Evolutionary conservation across 179 eudicot species (phyloP).

Genomic region (Actinidia polygama): DNA sequence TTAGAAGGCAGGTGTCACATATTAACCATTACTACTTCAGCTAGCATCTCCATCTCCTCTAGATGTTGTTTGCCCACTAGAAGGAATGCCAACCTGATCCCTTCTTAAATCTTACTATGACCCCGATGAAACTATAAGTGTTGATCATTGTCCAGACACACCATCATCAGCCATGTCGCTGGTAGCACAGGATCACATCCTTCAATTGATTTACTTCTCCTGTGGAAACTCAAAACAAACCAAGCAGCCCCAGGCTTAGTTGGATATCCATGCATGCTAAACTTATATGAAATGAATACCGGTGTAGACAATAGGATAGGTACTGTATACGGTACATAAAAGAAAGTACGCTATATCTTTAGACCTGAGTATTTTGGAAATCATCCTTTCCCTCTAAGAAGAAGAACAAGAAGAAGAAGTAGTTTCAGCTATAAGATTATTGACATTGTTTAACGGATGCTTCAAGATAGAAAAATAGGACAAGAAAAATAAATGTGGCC

Average conservation of each 20-base stretch:
- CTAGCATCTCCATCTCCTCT: conserved; percentile 64
- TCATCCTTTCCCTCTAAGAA: conserved; percentile 42
- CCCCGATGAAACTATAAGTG: conserved; percentile 42
- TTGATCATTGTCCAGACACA: conserved; percentile 72
- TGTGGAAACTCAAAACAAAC: conserved; percentile 35
- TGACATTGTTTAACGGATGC: too few species aligned
- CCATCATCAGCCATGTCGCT: conserved; percentile 52
- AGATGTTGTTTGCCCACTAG: conserved; percentile 36
- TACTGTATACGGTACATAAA: background rate
- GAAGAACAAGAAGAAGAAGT: too few species aligned
- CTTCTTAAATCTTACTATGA: conserved; percentile 33
- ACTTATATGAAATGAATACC: background rate
- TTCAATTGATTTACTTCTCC: conserved; percentile 54
- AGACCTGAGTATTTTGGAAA: conserved; percentile 47
- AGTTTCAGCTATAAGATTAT: too few species aligned
- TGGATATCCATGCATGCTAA: background rate
- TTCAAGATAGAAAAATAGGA: too few species aligned
- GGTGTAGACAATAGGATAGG: background rate
- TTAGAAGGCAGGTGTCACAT: conserved; percentile 72
- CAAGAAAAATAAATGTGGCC: too few species aligned
- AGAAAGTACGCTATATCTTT: conserved; percentile 14
- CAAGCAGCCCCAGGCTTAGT: conserved; percentile 5
- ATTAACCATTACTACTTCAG: conserved; percentile 89
- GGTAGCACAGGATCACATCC: conserved; percentile 34
- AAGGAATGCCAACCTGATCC: conserved; percentile 34